Evolutionary conservation across 495 filamentous ascomycete species (phyloP).

Genomic region (Pyronema omphalodes): DNA sequence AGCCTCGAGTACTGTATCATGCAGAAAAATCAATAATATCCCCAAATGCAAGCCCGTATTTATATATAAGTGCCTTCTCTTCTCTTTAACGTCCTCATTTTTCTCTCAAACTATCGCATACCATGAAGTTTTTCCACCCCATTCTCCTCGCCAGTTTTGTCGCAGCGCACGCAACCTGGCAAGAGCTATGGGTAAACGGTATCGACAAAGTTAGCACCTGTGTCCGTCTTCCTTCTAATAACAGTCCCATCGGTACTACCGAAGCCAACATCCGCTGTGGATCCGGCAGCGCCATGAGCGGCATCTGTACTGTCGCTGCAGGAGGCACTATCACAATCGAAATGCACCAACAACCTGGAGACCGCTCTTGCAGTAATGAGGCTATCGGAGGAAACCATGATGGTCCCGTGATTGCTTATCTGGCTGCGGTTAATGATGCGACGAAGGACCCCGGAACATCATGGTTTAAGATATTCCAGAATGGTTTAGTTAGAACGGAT

Average conservation of each 20-base stretch:
- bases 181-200: conserved; percentile 34
- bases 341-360: conserved; percentile 34
- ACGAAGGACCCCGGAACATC: conserved; percentile 27
- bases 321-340: conserved; percentile 31
- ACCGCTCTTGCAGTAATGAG: conserved; percentile 29
- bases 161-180: conserved; percentile 34
- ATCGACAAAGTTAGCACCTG: conserved; percentile 27
- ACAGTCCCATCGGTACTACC: conserved; percentile 27
- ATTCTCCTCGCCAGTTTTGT: conserved; percentile 20
- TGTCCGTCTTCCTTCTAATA: conserved; percentile 25
- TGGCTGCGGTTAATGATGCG: conserved; percentile 34
- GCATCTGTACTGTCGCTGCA: conserved; percentile 30
- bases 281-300: conserved; percentile 17
- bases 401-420: conserved; percentile 36
- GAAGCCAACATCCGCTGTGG: background rate
- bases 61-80: too few species aligned
- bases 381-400: conserved; percentile 36
- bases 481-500: conserved; percentile 22
- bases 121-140: conserved; percentile 21
- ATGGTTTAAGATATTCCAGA: conserved; percentile 38
- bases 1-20: too few species aligned
- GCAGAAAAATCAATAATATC: too few species aligned
- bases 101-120: too few species aligned
- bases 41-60: too few species aligned
- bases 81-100: too few species aligned